Percentiles rank a stretch among this genome's conserved stretches.
These are phyloP conservation scores for Pneumocystis murina DNA, from an alignment of 1,139 yeast genomes.

Conservation along the genomic window DNA sequence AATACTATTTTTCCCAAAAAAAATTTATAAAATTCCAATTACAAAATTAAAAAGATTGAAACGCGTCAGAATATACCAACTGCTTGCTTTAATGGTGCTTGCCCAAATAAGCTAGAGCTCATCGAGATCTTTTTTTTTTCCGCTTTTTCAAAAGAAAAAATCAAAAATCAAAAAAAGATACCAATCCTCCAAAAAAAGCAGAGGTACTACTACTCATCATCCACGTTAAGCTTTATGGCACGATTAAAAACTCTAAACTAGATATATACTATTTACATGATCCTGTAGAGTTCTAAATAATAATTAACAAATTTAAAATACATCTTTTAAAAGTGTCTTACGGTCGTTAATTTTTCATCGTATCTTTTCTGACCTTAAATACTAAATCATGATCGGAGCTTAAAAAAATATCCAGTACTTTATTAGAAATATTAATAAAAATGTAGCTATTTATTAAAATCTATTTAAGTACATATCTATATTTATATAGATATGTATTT, in stretches of 20 bases:
- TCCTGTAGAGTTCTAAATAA: background rate
- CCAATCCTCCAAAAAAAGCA: background rate
- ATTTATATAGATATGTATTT: no score
- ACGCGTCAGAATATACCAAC: slow-evolving; percentile 1
- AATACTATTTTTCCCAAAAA: background rate
- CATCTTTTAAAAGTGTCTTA: background rate
- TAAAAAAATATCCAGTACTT: background rate
- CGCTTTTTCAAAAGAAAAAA: background rate
- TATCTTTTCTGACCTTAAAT: background rate
- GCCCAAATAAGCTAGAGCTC: background rate
- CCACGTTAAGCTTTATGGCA: slow-evolving; percentile 1
- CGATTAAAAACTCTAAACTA: background rate
- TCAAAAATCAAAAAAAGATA: background rate
- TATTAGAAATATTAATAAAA: background rate
- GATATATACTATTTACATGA: background rate
- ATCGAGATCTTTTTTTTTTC: background rate
- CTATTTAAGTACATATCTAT: no score
- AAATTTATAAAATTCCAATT: background rate
- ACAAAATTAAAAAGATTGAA: background rate
- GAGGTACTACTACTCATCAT: background rate
- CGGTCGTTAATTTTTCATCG: background rate
- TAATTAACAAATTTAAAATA: background rate
- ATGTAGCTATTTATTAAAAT: no score
- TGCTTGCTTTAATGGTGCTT: background rate
- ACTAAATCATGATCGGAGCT: background rate